Evolutionary conservation across 148 eudicot species (phyloP).

Genomic region (Arbutus unedo): DNA sequence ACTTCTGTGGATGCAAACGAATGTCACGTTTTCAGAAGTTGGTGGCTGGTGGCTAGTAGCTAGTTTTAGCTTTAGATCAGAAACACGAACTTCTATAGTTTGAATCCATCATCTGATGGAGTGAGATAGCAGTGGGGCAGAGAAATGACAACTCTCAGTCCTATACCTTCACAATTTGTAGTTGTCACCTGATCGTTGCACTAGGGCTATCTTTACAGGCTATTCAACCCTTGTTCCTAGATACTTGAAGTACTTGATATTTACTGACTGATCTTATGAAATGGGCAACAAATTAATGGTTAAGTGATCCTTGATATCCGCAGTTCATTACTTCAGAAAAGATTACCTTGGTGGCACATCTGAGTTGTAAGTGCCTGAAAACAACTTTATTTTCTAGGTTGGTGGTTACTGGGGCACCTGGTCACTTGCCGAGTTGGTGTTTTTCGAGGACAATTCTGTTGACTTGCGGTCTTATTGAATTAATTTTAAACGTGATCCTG

Average conservation of each 20-base stretch:
- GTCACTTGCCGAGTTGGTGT: background rate
- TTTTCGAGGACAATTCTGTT: background rate
- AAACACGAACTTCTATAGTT: background rate
- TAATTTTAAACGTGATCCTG: background rate
- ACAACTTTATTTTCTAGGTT: background rate
- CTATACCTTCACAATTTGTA: background rate
- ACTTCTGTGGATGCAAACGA: background rate
- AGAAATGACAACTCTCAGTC: background rate
- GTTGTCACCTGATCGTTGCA: background rate
- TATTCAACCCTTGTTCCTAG: background rate
- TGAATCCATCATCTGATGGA: background rate
- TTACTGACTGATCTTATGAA: background rate
- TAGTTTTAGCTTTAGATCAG: background rate
- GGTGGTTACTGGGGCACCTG: background rate
- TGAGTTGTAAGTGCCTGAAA: background rate
- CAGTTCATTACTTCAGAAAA: background rate
- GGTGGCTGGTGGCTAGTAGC: background rate
- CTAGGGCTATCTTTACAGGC: background rate
- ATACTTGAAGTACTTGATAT: background rate
- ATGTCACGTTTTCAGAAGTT: background rate
- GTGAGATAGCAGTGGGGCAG: background rate
- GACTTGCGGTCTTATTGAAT: background rate
- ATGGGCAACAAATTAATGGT: background rate
- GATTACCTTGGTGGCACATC: background rate
- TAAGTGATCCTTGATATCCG: background rate